A percentile compares a stretch with the other conserved stretches of the same genome.
Evolutionary conservation across 371 early-diverging fungal genomes (phyloP).

Genomic region (Mucor sp.): DNA sequence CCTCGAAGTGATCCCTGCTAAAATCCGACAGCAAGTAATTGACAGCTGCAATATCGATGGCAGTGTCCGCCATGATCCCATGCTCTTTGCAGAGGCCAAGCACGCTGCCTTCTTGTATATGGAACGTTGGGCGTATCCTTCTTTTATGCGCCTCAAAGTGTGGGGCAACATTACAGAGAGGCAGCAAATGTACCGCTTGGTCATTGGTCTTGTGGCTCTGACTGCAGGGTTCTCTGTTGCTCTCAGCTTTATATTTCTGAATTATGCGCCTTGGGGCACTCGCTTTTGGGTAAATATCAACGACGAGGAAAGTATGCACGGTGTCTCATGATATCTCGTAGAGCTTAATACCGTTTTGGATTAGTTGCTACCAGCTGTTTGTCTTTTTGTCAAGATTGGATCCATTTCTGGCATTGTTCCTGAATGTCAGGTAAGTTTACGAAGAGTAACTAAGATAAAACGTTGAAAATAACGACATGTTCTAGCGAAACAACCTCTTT

Average conservation of each 20-base stretch:
- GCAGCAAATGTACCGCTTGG: constrained; percentile 56
- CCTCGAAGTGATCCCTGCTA: constrained; percentile 38
- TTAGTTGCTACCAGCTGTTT: constrained; percentile 41
- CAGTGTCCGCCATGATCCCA: constrained; percentile 48
- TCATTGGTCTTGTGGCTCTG: constrained; percentile 55
- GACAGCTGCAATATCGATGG: constrained; percentile 37
- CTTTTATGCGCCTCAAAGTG: constrained; percentile 61
- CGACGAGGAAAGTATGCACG: neutral
- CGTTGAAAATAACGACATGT: neutral
- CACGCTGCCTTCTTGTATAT: constrained; percentile 58
- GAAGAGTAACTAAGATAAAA: neutral
- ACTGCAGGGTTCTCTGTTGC: constrained; percentile 56
- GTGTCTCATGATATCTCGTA: constrained; percentile 2
- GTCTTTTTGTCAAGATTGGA: constrained; percentile 46
- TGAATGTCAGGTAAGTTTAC: constrained; percentile 43
- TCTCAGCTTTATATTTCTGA: constrained; percentile 60
- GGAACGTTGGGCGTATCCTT: constrained; percentile 60
- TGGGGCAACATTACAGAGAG: constrained; percentile 59
- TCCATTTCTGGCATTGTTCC: constrained; percentile 46
- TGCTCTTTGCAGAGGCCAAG: constrained; percentile 62
- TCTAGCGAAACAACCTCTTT: constrained; percentile 53
- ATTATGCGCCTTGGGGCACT: constrained; percentile 47
- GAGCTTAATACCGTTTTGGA: constrained; percentile 47
- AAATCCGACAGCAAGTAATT: constrained; percentile 29
- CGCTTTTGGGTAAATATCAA: constrained; percentile 56